phyloP scores from a whole-genome alignment of 768 basidiomycete genomes.

The Cytidiella melzeri region DNA sequence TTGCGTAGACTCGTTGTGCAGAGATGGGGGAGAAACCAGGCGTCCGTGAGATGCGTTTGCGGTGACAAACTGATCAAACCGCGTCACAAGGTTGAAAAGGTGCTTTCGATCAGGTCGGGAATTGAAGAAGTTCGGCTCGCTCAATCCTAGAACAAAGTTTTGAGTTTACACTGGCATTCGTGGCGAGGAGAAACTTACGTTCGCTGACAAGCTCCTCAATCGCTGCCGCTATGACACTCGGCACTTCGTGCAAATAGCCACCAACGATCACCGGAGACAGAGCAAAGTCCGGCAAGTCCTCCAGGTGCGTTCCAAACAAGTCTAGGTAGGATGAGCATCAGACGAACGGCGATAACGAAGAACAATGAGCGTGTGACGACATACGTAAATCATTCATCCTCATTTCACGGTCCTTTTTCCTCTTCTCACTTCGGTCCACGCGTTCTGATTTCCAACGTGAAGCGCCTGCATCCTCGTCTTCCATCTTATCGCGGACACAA shows the following conservation, averaged over 20 bases:
- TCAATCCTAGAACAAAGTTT: slow-evolving; percentile 29
- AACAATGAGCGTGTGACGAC: not conserved
- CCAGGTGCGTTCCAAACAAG: slow-evolving; percentile 31
- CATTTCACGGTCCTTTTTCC: slow-evolving; percentile 3
- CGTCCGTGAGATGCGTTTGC: slow-evolving; percentile 14
- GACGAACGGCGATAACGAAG: not conserved
- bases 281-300: slow-evolving; percentile 27
- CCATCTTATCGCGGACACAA: slow-evolving; percentile 8
- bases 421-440: slow-evolving; percentile 6
- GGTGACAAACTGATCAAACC: slow-evolving; percentile 27
- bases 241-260: slow-evolving; percentile 33
- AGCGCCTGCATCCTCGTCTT: slow-evolving; percentile 3
- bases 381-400: not conserved
- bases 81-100: slow-evolving; percentile 31
- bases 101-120: slow-evolving; percentile 35
- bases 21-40: slow-evolving; percentile 5
- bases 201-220: slow-evolving; percentile 43
- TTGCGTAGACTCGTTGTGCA: slow-evolving; percentile 33
- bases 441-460: not conserved
- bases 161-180: not conserved
- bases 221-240: slow-evolving; percentile 34
- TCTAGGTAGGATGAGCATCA: slow-evolving; percentile 17
- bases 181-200: slow-evolving; percentile 20
- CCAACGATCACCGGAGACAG: slow-evolving; percentile 29
- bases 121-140: slow-evolving; percentile 37